A percentile compares a stretch with the other conserved stretches of the same genome.
Evolutionary conservation across 805 yeast species (phyloP).

Genomic region (Ogataea allantospora): DNA sequence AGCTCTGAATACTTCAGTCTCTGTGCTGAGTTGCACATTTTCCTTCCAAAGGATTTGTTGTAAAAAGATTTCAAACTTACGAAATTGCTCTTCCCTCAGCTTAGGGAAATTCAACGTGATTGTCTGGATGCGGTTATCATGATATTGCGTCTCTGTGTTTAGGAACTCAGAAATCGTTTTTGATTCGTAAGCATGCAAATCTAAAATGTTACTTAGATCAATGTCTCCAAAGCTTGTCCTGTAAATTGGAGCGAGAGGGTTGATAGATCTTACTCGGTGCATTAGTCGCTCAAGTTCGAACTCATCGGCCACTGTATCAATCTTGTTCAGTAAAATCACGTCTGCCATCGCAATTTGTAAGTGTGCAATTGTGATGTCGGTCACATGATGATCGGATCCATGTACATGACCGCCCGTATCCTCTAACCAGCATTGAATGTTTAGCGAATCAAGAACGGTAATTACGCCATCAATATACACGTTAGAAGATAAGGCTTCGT

Average conservation of each 20-base stretch:
- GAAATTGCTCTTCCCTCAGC: conserved; percentile 39
- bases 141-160: conserved; percentile 31
- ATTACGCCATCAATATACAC: conserved; percentile 90
- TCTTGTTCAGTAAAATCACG: conserved; percentile 72
- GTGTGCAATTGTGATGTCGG: conserved; percentile 75
- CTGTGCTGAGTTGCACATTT: conserved; percentile 30
- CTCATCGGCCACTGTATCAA: conserved; percentile 48
- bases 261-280: conserved; percentile 51
- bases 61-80: conserved; percentile 55
- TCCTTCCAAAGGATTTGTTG: conserved; percentile 79
- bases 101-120: conserved; percentile 46
- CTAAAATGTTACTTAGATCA: conserved; percentile 62
- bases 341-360: conserved; percentile 91
- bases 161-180: conserved; percentile 28
- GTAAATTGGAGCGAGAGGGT: conserved; percentile 64
- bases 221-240: conserved; percentile 75
- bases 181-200: conserved; percentile 73
- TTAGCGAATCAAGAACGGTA: conserved; percentile 77
- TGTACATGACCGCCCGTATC: conserved; percentile 77
- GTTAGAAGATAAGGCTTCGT: conserved; percentile 78
- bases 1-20: conserved; percentile 71
- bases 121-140: conserved; percentile 56
- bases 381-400: conserved; percentile 33
- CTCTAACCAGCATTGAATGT: conserved; percentile 62
- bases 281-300: conserved; percentile 28